Base-by-base conservation (phyloP, 2,329 filamentous ascomycete genomes). In the Fusarium cyanostomum region DNA sequence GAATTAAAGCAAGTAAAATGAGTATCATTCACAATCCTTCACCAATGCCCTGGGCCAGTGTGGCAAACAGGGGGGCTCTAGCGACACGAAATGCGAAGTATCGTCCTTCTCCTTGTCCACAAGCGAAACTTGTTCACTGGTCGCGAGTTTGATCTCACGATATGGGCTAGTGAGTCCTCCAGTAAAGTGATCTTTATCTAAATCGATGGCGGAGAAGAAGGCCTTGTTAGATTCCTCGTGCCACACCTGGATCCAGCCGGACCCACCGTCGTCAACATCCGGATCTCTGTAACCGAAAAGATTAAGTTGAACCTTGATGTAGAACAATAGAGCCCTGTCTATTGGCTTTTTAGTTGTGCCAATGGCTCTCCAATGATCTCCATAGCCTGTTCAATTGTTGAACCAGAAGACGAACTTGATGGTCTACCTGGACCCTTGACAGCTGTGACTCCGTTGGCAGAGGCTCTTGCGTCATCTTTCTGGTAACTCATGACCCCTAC, bases 381-480 rank as follows among this genome's bases (percentile, higher is more conserved):
- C 1, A 8, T 46, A 11, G n/a, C 11, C 7, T 8, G 9, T 7
- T 44, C 56, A 51, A 2, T 31, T 5, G 1, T 44, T 39, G 11
- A 24, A 16, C 56, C 56, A 56, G 18, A 50, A 41, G 12, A 46
- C 33, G n/a, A 59, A 42, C n/a, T 51, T 46, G 39, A 59, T 13
- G 2, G 15, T n/a, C n/a, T n/a, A n/a, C 51, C 12, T 13, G 12
- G 7, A 52, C 35, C 2, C 28, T 26, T 2, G 52, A 30, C 5
- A 59, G 28, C 11, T 52, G 35, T 11, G 15, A 6, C n/a, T 56
- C 56, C 45, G 52, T 41, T 15, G 26, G n/a, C 3, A 56, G 16
- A 11, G 52, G 39, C n/a, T 56, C 41, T 13, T n/a, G 8, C 11
- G 33, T 30, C 10, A 56, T 13, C 8, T 41, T 56, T 16, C 5